These are phyloP conservation scores for Kentomonas sorsogonicus DNA, from an alignment of 208 protist species.

Conservation along the genomic window DNA sequence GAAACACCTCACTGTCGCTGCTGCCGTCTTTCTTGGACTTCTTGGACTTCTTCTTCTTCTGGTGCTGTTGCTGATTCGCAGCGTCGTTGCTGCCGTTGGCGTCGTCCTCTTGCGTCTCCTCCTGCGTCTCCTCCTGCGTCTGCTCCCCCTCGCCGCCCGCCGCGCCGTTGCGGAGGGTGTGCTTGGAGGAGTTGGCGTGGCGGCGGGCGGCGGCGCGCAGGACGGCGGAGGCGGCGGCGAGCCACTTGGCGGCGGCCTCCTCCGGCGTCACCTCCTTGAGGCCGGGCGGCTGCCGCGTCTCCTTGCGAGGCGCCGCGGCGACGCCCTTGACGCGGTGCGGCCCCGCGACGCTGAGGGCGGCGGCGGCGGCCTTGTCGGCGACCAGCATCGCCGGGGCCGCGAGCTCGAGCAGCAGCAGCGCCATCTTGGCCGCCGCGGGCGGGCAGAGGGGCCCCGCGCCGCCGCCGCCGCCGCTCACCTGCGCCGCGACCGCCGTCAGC, in stretches of 20 bases:
- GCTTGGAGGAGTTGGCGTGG: conserved; percentile 40
- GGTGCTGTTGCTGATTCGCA: too few relatives aligned
- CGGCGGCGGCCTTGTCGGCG: conserved; percentile 1
- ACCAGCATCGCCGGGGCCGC: conserved; percentile 48
- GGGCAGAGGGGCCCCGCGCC: conserved; percentile 26
- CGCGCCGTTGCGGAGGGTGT: conserved; percentile 20
- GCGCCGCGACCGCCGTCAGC: conserved; percentile 19
- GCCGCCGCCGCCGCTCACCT: too few relatives aligned
- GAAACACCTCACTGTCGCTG: conserved; percentile 29
- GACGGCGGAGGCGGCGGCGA: conserved; percentile 43
- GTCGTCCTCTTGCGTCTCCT: not conserved
- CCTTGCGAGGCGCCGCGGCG: conserved; percentile 19
- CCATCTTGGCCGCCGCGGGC: conserved; percentile 40
- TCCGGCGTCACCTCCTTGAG: conserved; percentile 31
- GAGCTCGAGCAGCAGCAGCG: conserved; percentile 49
- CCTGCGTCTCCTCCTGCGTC: not conserved
- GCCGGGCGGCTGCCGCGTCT: too few relatives aligned
- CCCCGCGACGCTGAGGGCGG: conserved; percentile 14
- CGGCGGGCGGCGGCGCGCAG: conserved; percentile 36
- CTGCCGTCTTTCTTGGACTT: conserved; percentile 10
- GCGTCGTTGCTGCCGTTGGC: not conserved
- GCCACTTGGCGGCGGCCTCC: conserved; percentile 38
- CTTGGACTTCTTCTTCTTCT: too few relatives aligned
- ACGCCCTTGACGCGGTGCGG: conserved; percentile 5
- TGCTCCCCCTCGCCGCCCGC: not conserved